Conservation (phyloP, 2,329 filamentous ascomycete genomes). For the Dichotomopilus funicola region DNA sequence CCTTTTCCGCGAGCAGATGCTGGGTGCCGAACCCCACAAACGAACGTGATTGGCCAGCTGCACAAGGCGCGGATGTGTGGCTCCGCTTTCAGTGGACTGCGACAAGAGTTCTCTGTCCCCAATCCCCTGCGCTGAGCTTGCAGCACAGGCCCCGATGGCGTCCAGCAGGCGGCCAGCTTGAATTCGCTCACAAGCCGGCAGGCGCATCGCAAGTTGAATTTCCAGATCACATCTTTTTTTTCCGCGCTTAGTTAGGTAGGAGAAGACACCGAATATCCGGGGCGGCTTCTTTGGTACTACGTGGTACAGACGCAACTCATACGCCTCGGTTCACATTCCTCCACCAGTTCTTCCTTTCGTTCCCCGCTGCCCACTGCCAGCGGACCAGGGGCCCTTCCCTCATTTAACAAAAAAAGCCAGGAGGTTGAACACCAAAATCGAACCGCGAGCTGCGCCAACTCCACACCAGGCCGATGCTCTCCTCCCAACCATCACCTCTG, state of each 20-base stretch:
- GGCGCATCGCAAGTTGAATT: conserved; percentile 4
- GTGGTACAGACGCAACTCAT: neutral
- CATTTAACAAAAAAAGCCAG: conserved; percentile 30
- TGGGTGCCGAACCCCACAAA: neutral
- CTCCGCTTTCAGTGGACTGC: neutral
- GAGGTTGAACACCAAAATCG: conserved; percentile 30
- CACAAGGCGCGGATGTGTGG: too few species aligned
- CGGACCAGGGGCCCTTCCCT: conserved; percentile 19
- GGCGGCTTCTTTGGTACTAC: too few species aligned
- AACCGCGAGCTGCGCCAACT: conserved; percentile 23
- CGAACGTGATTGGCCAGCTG: conserved; percentile 4
- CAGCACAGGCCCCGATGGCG: conserved; percentile 2
- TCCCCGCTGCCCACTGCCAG: neutral
- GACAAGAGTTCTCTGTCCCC: neutral
- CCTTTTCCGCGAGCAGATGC: conserved; percentile 4
- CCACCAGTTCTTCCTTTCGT: neutral
- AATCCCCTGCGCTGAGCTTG: neutral
- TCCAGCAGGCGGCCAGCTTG: conserved; percentile 1
- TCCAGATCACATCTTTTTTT: neutral
- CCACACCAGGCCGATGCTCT: conserved; percentile 34
- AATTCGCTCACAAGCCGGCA: neutral
- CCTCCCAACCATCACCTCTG: conserved; percentile 40
- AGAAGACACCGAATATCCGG: too few species aligned
- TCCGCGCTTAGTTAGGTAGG: too few species aligned
- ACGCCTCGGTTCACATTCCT: neutral